Base-by-base conservation (phyloP, 2,329 filamentous ascomycete genomes). In the Aquanectria penicillioides region DNA sequence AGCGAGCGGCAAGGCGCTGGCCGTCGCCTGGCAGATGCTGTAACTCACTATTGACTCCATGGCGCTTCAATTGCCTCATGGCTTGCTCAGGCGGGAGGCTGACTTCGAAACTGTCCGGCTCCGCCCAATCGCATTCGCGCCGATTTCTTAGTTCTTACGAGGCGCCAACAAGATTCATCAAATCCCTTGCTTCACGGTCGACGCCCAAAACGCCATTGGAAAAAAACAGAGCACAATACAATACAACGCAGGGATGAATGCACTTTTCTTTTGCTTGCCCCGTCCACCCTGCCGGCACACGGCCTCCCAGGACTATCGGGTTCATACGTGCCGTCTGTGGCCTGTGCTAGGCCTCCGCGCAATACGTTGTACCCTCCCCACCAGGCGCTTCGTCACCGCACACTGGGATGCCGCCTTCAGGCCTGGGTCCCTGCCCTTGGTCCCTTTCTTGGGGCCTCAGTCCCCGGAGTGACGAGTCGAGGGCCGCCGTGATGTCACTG, bases 371-470 rank as follows among this genome's bases (percentile, higher is more conserved):
- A 44, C 51, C 51, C 61, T 17, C 15, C 46, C 48, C 51, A 63
- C 51, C 26, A n/a, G 33, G 28, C 40, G 26, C 46, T 44, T 38
- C 28, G 55, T 63, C 50, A 54, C 55, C 50, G 40, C 53, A 54
- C 62, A 43, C 60, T 47, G 50, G 41, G 58, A 50, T 57, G 47
- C 48, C 41, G 53, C n/a, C n/a, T n/a, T n/a, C n/a, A n/a, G n/a
- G 54, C 22, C 17, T 50, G 37, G 38, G 53, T 31, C n/a, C 22
- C 43, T 26, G 22, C 50, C 20, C 22, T n/a, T n/a, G 26, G 10
- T 46, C 22, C 18, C 17, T 43, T 34, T 26, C 18, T 37, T n/a
- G n/a, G n/a, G n/a, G n/a, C n/a, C n/a, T n/a, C n/a, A n/a, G n/a
- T n/a, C n/a, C n/a, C n/a, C n/a, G n/a, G n/a, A n/a, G n/a, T n/a